phyloP scores from a whole-genome alignment of 768 basidiomycete genomes.

The Sistotremastrum niveocremeum region DNA sequence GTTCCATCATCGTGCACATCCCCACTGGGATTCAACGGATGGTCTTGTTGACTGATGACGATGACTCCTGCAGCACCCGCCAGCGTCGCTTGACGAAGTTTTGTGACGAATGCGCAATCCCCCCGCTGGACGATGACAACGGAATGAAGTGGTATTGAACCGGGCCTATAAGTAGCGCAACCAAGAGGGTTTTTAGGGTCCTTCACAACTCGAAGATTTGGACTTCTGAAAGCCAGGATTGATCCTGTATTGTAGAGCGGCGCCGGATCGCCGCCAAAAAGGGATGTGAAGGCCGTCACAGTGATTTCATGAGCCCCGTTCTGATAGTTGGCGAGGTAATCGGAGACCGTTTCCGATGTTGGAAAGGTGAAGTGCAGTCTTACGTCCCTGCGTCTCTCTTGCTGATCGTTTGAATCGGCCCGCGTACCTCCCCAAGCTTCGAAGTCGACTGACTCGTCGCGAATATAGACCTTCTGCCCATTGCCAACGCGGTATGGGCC shows the following conservation, averaged over 20 bases:
- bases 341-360: constrained; percentile 31
- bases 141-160: constrained; percentile 29
- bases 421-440: constrained; percentile 20
- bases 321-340: constrained; percentile 31
- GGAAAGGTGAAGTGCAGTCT: constrained; percentile 36
- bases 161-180: constrained; percentile 38
- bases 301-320: constrained; percentile 23
- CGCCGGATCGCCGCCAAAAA: constrained; percentile 57
- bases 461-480: constrained; percentile 71
- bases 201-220: constrained; percentile 30
- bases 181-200: constrained; percentile 43
- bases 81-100: constrained; percentile 51
- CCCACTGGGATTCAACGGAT: constrained; percentile 52
- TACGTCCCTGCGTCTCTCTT: constrained; percentile 23
- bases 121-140: constrained; percentile 62
- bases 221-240: constrained; percentile 2
- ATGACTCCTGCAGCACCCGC: constrained; percentile 71
- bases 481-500: constrained; percentile 69
- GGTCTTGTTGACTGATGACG: constrained; percentile 53
- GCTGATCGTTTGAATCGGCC: constrained; percentile 10
- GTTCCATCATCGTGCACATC: constrained; percentile 41
- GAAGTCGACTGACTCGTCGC: constrained; percentile 44
- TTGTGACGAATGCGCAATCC: constrained; percentile 78
- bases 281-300: constrained; percentile 47
- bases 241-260: constrained; percentile 7